A percentile compares a stretch with the other conserved stretches of the same genome.
Conservation (phyloP, 176 grass and related monocot species). For the Oryza glaberrima region DNA sequence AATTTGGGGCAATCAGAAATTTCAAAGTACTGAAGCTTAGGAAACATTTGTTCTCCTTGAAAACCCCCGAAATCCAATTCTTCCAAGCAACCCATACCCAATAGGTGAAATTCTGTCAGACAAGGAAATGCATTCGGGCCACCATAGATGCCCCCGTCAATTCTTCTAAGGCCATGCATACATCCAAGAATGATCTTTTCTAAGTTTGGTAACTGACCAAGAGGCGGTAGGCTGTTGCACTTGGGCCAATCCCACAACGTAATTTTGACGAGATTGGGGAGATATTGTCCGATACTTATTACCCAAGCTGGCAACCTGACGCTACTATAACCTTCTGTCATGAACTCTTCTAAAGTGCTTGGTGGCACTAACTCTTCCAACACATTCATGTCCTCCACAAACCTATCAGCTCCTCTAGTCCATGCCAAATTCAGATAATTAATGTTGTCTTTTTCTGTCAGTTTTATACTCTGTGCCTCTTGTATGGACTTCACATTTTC, state of each 20-base stretch:
- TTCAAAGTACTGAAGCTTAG: background rate
- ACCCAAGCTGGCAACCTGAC: background rate
- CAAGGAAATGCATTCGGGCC: too few relatives aligned
- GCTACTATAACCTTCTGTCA: background rate
- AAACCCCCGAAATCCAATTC: too few relatives aligned
- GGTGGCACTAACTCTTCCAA: background rate
- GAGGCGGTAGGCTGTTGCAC: background rate
- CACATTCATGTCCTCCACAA: background rate
- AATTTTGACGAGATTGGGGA: background rate
- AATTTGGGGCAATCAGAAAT: background rate
- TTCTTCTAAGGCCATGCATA: background rate
- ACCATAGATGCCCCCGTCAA: background rate
- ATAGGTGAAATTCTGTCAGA: too few relatives aligned
- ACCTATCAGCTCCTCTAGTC: background rate
- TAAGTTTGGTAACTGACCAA: background rate
- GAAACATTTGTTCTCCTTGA: constrained; percentile 9
- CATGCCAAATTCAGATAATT: too few relatives aligned
- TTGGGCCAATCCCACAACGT: background rate
- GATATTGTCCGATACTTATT: background rate
- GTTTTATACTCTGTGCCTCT: too few relatives aligned
- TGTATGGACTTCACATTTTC: too few relatives aligned
- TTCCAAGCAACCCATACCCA: too few relatives aligned
- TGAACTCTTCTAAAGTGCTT: background rate
- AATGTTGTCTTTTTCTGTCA: too few relatives aligned
- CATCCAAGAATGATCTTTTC: background rate